Conservation (phyloP, 352 stramenopile species). For the Phytophthora megakarya region DNA sequence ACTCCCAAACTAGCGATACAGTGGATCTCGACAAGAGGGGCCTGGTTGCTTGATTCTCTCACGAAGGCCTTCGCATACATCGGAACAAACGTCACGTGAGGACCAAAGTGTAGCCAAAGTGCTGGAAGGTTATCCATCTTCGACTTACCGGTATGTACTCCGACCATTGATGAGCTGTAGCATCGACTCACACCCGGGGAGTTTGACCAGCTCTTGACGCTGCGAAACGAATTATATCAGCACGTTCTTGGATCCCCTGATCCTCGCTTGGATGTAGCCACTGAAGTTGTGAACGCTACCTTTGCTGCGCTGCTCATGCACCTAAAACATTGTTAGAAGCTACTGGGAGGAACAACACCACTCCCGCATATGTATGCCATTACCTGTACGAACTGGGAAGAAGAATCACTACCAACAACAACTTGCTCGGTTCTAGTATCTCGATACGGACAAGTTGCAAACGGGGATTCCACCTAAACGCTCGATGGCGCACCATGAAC, state of each 20-base stretch:
- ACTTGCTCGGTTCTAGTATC: neutral
- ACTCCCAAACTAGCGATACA: slow-evolving; percentile 27
- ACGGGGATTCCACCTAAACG: neutral
- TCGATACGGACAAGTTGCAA: neutral
- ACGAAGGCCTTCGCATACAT: slow-evolving; percentile 34
- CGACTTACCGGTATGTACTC: slow-evolving; percentile 25
- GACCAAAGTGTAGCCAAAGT: slow-evolving; percentile 31
- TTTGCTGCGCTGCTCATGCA: neutral
- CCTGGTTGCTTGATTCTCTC: slow-evolving; percentile 24
- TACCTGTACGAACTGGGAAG: neutral
- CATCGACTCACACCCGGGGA: neutral
- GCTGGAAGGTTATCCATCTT: slow-evolving; percentile 14
- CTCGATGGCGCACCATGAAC: no score
- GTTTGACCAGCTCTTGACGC: slow-evolving; percentile 9
- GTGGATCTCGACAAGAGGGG: slow-evolving; percentile 23
- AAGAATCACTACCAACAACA: neutral
- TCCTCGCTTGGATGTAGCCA: slow-evolving; percentile 3
- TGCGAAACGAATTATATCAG: slow-evolving; percentile 4
- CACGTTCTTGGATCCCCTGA: slow-evolving; percentile 1
- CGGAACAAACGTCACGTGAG: slow-evolving; percentile 24
- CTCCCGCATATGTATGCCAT: neutral
- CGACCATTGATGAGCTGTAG: slow-evolving; percentile 6
- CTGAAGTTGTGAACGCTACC: neutral
- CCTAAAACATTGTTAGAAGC: neutral
- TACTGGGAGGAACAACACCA: neutral